Conservation (phyloP, 345 rosid genomes). For the Raphanus raphanistrum region DNA sequence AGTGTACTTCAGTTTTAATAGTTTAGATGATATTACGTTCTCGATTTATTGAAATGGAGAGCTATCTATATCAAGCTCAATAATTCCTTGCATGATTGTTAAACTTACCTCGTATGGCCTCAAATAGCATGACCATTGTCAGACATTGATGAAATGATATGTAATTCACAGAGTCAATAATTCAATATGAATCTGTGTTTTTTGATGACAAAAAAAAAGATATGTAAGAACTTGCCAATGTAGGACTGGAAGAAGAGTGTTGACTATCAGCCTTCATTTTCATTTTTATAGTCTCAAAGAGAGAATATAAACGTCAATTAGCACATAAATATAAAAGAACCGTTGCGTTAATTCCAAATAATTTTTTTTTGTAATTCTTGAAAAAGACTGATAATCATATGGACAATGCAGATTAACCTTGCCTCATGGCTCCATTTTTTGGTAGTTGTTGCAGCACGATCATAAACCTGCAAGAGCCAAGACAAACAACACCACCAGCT, state of each 20-base stretch:
- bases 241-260: neutral
- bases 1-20: no score
- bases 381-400: neutral
- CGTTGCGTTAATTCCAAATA: constrained; percentile 83
- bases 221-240: constrained; percentile 1
- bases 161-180: no score
- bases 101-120: neutral
- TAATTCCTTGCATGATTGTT: neutral
- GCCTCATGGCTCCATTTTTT: constrained; percentile 30
- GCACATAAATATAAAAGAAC: constrained; percentile 68
- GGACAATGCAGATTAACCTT: neutral
- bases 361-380: neutral
- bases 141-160: neutral
- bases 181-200: no score
- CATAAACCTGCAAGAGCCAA: constrained; percentile 54
- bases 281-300: constrained; percentile 59
- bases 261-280: constrained; percentile 2
- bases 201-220: no score
- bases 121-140: neutral
- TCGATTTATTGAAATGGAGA: no score
- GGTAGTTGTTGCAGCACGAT: constrained; percentile 82
- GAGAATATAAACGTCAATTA: constrained; percentile 66
- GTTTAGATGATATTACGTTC: no score
- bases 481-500: constrained; percentile 43
- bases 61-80: no score